These are phyloP conservation scores for Silene conica DNA, from an alignment of 148 eudicot species.

Conservation along the genomic window DNA sequence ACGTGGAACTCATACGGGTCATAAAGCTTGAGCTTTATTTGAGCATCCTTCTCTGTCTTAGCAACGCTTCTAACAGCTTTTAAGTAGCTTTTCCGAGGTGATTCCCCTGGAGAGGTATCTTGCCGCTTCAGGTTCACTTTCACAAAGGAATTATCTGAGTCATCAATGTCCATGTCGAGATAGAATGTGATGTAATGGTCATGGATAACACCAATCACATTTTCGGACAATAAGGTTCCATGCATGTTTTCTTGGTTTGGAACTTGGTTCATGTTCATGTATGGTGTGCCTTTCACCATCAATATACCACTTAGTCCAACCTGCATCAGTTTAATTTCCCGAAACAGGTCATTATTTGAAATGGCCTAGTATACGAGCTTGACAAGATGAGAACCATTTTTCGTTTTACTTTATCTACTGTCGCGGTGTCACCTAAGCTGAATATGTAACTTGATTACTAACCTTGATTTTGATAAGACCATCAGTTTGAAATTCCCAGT, in stretches of 20 bases:
- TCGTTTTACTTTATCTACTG: background rate
- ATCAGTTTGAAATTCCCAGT: constrained; percentile 97
- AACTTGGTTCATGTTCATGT: constrained; percentile 69
- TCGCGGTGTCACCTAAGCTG: no score
- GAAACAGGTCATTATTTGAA: background rate
- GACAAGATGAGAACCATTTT: background rate
- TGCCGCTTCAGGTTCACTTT: constrained; percentile 69
- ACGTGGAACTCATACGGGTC: constrained; percentile 82
- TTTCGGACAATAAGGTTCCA: constrained; percentile 85
- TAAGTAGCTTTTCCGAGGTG: constrained; percentile 80
- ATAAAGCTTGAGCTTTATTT: constrained; percentile 82
- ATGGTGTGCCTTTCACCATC: constrained; percentile 81
- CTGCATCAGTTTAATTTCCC: constrained; percentile 27
- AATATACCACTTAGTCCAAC: constrained; percentile 94
- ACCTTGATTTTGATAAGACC: constrained; percentile 86
- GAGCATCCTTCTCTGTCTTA: constrained; percentile 91
- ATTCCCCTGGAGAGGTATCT: constrained; percentile 42
- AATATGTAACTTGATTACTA: constrained; percentile 8
- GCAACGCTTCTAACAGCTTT: constrained; percentile 75
- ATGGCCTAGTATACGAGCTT: background rate
- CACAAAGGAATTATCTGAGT: constrained; percentile 79
- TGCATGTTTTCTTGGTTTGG: constrained; percentile 52
- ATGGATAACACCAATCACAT: constrained; percentile 83
- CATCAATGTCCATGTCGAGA: constrained; percentile 93
- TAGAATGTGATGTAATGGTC: constrained; percentile 86